These are phyloP conservation scores for Chalaropsis thielavioides DNA, from an alignment of 2,329 filamentous ascomycete genomes.

Conservation along the genomic window DNA sequence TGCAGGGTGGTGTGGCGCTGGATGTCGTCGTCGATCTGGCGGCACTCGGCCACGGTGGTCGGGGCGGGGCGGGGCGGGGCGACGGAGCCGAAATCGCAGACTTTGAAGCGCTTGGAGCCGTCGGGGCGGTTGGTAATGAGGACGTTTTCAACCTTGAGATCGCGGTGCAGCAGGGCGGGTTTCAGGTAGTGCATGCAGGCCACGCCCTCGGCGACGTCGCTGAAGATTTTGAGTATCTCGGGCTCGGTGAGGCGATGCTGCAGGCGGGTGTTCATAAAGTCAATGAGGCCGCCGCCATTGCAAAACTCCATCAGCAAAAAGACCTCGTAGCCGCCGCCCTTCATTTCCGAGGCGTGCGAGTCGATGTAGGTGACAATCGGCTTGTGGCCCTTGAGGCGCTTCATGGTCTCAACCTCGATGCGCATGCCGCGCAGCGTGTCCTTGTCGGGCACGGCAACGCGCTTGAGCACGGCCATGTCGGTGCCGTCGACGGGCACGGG, in stretches of 20 bases:
- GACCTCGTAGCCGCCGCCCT: slow-evolving; percentile 89
- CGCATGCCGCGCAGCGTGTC: slow-evolving; percentile 89
- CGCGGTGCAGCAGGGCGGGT: slow-evolving; percentile 78
- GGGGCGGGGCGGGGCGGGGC: slow-evolving; percentile 73
- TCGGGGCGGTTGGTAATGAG: slow-evolving; percentile 56
- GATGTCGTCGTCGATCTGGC: slow-evolving; percentile 88
- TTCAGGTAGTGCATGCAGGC: slow-evolving; percentile 99
- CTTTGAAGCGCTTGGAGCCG: slow-evolving; percentile 67
- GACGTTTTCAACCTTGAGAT: slow-evolving; percentile 96
- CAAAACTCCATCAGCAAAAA: slow-evolving; percentile 98
- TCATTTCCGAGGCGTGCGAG: slow-evolving; percentile 88
- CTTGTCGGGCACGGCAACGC: slow-evolving; percentile 93
- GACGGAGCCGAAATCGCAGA: slow-evolving; percentile 94
- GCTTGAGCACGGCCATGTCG: slow-evolving; percentile 75
- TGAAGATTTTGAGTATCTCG: slow-evolving; percentile 93
- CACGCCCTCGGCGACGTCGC: slow-evolving; percentile 87
- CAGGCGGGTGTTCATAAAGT: slow-evolving; percentile 97
- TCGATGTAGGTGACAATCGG: slow-evolving; percentile 98
- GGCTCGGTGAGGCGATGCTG: slow-evolving; percentile 95
- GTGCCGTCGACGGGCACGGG: slow-evolving; percentile 62
- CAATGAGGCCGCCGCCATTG: slow-evolving; percentile 84
- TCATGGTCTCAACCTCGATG: slow-evolving; percentile 99
- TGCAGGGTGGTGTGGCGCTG: slow-evolving; percentile 95
- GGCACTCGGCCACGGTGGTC: slow-evolving; percentile 72
- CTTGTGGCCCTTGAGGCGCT: slow-evolving; percentile 90